Evolutionary conservation across 345 rosid genomes (phyloP).

Genomic region (Eucalyptus pumila): DNA sequence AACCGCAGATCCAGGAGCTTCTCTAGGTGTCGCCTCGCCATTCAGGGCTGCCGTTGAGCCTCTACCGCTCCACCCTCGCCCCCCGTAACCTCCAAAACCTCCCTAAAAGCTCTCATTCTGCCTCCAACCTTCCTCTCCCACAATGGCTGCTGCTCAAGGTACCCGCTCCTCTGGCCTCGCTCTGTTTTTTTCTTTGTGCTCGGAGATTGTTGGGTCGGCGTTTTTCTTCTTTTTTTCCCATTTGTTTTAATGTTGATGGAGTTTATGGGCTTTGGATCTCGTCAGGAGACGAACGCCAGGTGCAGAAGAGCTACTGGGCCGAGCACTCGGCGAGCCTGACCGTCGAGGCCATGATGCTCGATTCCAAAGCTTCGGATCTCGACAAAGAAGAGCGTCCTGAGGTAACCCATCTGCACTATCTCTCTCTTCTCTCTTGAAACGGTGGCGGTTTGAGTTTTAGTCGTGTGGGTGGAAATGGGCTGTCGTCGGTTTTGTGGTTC

Average conservation of each 20-base stretch:
- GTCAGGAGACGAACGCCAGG: slow-evolving; percentile 57
- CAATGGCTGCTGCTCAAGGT: slow-evolving; percentile 43
- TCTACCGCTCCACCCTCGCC: background rate
- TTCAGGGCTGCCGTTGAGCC: slow-evolving; percentile 40
- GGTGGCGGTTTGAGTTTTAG: background rate
- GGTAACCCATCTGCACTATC: slow-evolving; percentile 7
- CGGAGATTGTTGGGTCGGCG: background rate
- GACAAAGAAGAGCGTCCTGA: slow-evolving; percentile 98
- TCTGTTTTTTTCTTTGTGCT: no score
- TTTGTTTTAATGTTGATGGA: background rate
- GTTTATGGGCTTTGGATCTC: background rate
- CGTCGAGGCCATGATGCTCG: slow-evolving; percentile 95
- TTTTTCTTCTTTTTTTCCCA: background rate
- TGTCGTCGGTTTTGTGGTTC: background rate
- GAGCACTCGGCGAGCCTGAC: slow-evolving; percentile 67
- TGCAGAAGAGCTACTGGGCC: slow-evolving; percentile 80
- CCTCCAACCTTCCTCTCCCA: background rate
- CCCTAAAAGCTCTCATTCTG: background rate
- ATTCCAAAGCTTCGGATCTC: slow-evolving; percentile 81
- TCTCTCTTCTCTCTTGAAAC: background rate
- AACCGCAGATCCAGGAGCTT: slow-evolving; percentile 75
- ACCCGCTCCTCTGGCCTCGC: background rate
- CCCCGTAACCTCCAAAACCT: background rate
- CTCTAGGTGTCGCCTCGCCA: slow-evolving; percentile 58
- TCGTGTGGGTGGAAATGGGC: background rate